Conservation (phyloP, 2,329 filamentous ascomycete species). For the Fusarium beomiforme region DNA sequence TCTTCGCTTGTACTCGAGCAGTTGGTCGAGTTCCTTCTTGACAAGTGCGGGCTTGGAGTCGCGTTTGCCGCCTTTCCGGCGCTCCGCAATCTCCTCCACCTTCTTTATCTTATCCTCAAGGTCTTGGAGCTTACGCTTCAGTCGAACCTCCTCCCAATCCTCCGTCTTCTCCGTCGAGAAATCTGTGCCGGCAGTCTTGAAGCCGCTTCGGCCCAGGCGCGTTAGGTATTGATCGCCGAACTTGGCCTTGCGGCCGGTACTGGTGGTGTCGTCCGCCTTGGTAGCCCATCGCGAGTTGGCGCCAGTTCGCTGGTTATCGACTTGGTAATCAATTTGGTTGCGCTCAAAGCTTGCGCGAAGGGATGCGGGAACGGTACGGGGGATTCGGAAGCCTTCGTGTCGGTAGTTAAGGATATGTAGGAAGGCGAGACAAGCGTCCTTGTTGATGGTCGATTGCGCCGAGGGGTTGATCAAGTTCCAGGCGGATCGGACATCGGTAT, state of each 20-base stretch:
- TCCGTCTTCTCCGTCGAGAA: slow-evolving; percentile 87
- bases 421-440: slow-evolving; percentile 94
- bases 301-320: slow-evolving; percentile 77
- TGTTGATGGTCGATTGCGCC: slow-evolving; percentile 83
- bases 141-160: slow-evolving; percentile 96
- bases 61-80: slow-evolving; percentile 70
- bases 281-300: slow-evolving; percentile 80
- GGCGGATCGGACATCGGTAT: slow-evolving; percentile 85
- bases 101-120: slow-evolving; percentile 88
- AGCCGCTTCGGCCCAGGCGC: slow-evolving; percentile 83
- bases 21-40: slow-evolving; percentile 91
- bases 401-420: slow-evolving; percentile 96
- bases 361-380: slow-evolving; percentile 89
- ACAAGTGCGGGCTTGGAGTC: slow-evolving; percentile 89
- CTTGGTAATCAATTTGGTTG: slow-evolving; percentile 95
- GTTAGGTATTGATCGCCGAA: slow-evolving; percentile 98
- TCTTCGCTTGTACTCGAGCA: slow-evolving; percentile 93
- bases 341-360: slow-evolving; percentile 91
- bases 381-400: slow-evolving; percentile 94
- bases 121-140: slow-evolving; percentile 92
- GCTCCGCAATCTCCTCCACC: slow-evolving; percentile 78
- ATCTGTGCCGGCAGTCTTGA: slow-evolving; percentile 87
- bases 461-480: slow-evolving; percentile 99
- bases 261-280: slow-evolving; percentile 80
- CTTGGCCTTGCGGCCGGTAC: slow-evolving; percentile 91